Percentiles rank a stretch among this genome's conserved stretches.
Evolutionary conservation across 371 early-diverging fungal genomes (phyloP).

Genomic region (Mortierella sp.): DNA sequence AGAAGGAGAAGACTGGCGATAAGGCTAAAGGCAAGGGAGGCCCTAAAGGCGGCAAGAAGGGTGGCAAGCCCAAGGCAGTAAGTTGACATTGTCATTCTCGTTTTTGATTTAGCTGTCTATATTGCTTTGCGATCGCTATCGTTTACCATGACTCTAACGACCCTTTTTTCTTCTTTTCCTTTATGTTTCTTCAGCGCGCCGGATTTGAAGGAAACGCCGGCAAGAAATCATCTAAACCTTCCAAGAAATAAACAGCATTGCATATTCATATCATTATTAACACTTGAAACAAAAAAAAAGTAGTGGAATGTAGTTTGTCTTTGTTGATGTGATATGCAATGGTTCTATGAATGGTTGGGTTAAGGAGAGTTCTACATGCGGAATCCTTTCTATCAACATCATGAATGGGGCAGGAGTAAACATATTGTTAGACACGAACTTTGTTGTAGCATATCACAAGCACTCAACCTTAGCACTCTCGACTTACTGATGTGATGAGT

Average conservation of each 20-base stretch:
- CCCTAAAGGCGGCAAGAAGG: slow-evolving; percentile 36
- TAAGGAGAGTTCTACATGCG: slow-evolving; percentile 22
- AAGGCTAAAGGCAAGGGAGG: slow-evolving; percentile 33
- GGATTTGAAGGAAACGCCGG: slow-evolving; percentile 55
- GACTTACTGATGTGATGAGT: slow-evolving; percentile 62
- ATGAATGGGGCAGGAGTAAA: background rate
- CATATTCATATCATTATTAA: slow-evolving; percentile 32
- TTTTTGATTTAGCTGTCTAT: background rate
- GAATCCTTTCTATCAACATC: slow-evolving; percentile 33
- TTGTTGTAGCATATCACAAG: background rate
- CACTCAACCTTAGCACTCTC: background rate
- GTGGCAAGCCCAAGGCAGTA: slow-evolving; percentile 56
- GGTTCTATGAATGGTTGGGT: background rate
- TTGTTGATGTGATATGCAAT: slow-evolving; percentile 10
- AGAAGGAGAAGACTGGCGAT: slow-evolving; percentile 59
- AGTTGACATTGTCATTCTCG: slow-evolving; percentile 2
- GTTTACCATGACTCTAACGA: background rate
- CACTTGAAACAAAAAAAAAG: background rate
- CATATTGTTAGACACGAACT: background rate
- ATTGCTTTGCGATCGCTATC: background rate
- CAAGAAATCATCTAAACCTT: slow-evolving; percentile 55
- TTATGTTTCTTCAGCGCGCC: slow-evolving; percentile 37
- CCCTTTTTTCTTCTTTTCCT: background rate
- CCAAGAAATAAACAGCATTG: slow-evolving; percentile 57
- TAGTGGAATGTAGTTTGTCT: background rate